A percentile compares a stretch with the other conserved stretches of the same genome.
Evolutionary conservation across 129 eudicot species (phyloP).

Genomic region (Centrapalus pauciflorus): DNA sequence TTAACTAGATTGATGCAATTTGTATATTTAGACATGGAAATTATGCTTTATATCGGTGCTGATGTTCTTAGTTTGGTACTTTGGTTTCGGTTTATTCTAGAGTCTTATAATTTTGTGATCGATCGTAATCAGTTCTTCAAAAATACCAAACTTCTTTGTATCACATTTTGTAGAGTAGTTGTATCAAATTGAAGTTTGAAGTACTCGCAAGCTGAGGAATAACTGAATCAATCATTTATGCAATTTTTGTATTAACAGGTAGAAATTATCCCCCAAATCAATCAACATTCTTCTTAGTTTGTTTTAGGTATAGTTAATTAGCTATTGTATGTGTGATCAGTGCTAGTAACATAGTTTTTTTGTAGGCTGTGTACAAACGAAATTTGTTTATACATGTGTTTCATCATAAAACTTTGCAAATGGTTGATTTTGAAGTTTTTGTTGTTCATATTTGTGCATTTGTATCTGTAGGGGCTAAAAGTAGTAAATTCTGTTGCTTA

Average conservation of each 20-base stretch:
- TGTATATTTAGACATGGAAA: background rate
- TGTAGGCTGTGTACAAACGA: background rate
- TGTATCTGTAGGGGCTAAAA: background rate
- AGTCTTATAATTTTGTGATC: background rate
- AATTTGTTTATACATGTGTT: background rate
- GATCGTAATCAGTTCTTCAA: background rate
- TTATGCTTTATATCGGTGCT: background rate
- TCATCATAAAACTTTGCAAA: background rate
- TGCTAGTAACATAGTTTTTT: background rate
- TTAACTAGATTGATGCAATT: background rate
- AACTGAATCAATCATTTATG: background rate
- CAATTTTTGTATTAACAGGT: background rate
- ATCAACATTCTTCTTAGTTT: background rate
- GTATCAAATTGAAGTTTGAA: background rate
- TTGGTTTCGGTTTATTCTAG: background rate
- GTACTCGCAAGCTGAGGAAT: background rate
- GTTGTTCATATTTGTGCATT: background rate
- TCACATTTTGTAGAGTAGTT: background rate
- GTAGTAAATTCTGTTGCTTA: background rate
- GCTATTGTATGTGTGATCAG: background rate
- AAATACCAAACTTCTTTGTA: background rate
- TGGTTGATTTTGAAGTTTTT: background rate
- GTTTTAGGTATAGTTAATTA: background rate
- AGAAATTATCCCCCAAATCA: background rate
- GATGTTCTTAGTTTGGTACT: background rate